phyloP scores from a whole-genome alignment of 2,329 filamentous ascomycete species.

The Camillea tinctor region DNA sequence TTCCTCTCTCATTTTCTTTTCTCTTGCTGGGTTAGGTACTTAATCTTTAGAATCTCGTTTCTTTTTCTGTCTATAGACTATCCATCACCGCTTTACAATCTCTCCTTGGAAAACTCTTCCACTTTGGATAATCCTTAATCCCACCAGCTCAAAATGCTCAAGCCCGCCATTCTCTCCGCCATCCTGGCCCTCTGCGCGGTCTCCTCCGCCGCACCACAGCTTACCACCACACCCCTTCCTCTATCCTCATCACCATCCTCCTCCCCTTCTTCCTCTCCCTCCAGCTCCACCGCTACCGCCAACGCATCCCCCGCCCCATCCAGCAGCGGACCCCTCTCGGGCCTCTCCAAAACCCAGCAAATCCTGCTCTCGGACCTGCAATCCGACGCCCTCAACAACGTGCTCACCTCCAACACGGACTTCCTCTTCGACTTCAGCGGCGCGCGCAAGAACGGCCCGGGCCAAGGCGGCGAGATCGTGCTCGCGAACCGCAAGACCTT shows the following conservation, averaged over 20 bases:
- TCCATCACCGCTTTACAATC: background rate
- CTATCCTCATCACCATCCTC: background rate
- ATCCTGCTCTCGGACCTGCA: conserved; percentile 42
- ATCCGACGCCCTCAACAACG: conserved; percentile 41
- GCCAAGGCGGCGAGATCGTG: conserved; percentile 48
- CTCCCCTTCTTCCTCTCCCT: background rate
- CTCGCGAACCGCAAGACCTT: conserved; percentile 56
- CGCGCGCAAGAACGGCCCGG: conserved; percentile 30
- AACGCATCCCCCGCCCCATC: conserved; percentile 7
- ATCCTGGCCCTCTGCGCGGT: conserved; percentile 40
- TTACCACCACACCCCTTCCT: background rate
- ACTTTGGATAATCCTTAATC: background rate
- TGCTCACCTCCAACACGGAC: conserved; percentile 40
- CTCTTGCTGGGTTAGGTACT: conserved; percentile 12
- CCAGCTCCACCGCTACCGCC: conserved; percentile 11
- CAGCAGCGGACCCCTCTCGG: conserved; percentile 7
- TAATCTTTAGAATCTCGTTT: conserved; percentile 11
- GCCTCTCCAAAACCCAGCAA: conserved; percentile 36
- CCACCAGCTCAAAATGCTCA: conserved; percentile 35
- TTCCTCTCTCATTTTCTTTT: conserved; percentile 13
- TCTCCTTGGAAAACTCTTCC: background rate
- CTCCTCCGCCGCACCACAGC: conserved; percentile 13
- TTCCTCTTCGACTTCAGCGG: conserved; percentile 51
- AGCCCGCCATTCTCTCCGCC: conserved; percentile 33
- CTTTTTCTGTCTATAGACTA: background rate